Percentiles rank a stretch among this genome's conserved stretches.
Evolutionary conservation across 805 yeast genomes (phyloP).

Genomic region (Wickerhamomyces bisporus): DNA sequence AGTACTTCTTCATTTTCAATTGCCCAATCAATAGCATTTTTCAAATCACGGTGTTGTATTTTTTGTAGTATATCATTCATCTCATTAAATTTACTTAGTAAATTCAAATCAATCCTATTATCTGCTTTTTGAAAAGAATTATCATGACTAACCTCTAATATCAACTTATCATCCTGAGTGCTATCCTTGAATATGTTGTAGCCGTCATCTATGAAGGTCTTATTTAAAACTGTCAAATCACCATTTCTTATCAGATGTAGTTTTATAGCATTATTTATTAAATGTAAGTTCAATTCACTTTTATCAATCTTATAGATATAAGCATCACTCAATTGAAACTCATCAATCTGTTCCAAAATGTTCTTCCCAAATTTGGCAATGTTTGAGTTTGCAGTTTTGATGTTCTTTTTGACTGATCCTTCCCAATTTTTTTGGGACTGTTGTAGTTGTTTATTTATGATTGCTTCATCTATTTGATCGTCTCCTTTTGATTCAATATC

Average conservation of each 20-base stretch:
- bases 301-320: constrained; percentile 28
- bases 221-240: constrained; percentile 33
- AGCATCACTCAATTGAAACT: constrained; percentile 28
- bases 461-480: background rate
- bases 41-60: constrained; percentile 31
- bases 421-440: constrained; percentile 24
- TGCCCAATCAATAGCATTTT: constrained; percentile 49
- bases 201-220: constrained; percentile 24
- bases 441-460: background rate
- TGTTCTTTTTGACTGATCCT: constrained; percentile 20
- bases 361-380: constrained; percentile 26
- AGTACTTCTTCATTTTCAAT: constrained; percentile 15
- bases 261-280: constrained; percentile 37
- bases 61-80: constrained; percentile 39
- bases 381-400: constrained; percentile 23
- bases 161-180: no score
- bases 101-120: constrained; percentile 17
- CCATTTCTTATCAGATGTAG: constrained; percentile 44
- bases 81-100: constrained; percentile 32
- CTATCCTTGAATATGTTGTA: constrained; percentile 10
- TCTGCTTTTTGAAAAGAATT: constrained; percentile 21
- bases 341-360: constrained; percentile 25
- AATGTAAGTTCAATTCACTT: constrained; percentile 14
- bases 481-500: constrained; percentile 2
- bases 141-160: background rate